Conservation (phyloP, 2,329 filamentous ascomycete species). For the Coniochaeta hoffmannii region DNA sequence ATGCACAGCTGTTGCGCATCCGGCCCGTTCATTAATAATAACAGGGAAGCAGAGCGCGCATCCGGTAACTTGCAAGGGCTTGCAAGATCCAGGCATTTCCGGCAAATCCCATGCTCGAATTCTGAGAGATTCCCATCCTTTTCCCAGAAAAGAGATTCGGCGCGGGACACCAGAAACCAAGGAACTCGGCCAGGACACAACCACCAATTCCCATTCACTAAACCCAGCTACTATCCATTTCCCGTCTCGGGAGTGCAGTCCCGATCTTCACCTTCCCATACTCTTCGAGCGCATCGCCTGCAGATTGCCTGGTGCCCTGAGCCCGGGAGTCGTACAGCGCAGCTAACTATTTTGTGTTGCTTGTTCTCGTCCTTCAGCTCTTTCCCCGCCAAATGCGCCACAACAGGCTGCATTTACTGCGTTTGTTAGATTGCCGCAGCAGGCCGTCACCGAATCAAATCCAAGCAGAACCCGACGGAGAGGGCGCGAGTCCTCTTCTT, state of each 20-base stretch:
- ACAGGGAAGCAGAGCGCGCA: no score
- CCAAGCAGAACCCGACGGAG: neutral
- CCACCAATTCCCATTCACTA: neutral
- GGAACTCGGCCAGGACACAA: neutral
- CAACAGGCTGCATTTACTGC: neutral
- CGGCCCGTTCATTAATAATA: no score
- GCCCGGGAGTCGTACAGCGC: neutral
- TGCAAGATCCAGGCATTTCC: conserved; percentile 1
- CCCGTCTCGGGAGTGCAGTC: neutral
- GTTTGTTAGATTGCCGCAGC: neutral
- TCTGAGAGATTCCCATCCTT: conserved; percentile 1
- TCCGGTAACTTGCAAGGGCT: no score
- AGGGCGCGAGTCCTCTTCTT: neutral
- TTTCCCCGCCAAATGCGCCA: conserved; percentile 1
- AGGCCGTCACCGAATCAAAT: neutral
- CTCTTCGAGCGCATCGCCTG: neutral
- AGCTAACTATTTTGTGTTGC: neutral
- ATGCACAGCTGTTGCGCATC: no score
- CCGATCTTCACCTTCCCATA: neutral
- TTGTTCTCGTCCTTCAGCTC: neutral
- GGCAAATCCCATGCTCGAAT: conserved; percentile 3
- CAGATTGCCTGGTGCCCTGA: neutral
- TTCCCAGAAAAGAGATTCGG: neutral
- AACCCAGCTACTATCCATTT: no score
- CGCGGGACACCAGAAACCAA: neutral